Evolutionary conservation across 1,284 basidiomycete species (phyloP).

Genomic region (Microstroma glucosiphilum): DNA sequence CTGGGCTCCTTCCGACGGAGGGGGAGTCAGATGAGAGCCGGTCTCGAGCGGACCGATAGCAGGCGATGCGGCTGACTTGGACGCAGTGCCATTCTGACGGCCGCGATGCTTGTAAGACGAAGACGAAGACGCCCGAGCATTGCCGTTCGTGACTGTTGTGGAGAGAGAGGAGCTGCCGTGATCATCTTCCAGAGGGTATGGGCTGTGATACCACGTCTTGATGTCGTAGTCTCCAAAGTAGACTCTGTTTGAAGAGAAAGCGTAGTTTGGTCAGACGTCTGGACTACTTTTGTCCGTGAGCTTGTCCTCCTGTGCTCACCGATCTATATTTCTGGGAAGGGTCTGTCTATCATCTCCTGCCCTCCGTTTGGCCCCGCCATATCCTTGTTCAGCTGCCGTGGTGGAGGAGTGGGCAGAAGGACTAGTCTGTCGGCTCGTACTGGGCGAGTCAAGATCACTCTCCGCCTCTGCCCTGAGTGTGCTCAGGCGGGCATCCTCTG

Average conservation of each 20-base stretch:
- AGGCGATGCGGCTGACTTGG: neutral
- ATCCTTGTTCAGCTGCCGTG: neutral
- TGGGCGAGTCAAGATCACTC: neutral
- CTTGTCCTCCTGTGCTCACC: neutral
- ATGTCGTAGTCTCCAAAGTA: conserved; percentile 48
- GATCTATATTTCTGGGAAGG: conserved; percentile 2
- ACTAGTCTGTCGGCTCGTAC: neutral
- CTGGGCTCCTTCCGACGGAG: neutral
- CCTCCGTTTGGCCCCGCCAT: neutral
- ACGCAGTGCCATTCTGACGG: neutral
- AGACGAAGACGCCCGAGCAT: neutral
- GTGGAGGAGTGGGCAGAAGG: neutral
- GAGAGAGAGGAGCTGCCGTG: conserved; percentile 3
- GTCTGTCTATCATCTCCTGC: neutral
- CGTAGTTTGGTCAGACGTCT: neutral
- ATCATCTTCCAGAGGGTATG: conserved; percentile 44
- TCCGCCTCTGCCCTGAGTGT: neutral
- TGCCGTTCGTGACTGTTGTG: neutral
- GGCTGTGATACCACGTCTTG: conserved; percentile 49
- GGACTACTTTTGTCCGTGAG: neutral
- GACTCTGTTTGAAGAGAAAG: conserved; percentile 21
- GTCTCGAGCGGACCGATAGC: neutral
- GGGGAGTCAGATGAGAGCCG: neutral
- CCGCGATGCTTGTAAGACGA: neutral
- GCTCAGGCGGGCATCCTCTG: neutral